Evolutionary conservation across 225 moss, liverwort and hornwort species (phyloP), one percentile per base, ranked within the genome.

Genomic region (Sphagnum contortum): DNA sequence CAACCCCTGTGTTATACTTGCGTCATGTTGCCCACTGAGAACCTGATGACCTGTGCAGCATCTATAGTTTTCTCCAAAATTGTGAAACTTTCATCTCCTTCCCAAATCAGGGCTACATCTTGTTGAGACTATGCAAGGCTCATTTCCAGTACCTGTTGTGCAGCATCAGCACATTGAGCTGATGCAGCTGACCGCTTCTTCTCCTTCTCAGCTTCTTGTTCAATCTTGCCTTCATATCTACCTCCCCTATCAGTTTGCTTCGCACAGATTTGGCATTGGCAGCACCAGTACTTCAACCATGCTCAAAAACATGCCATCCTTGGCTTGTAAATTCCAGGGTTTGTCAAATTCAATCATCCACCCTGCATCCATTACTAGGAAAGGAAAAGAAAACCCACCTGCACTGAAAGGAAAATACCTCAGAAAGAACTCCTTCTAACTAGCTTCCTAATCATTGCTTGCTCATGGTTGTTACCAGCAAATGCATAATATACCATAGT

Each of bases 211-310:
- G 80, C 89, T 62, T 77, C 72, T 68, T 71, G 64, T 60, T 79
- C 83, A 74, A 78, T 59, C 68, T 80, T 86, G 44, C 89, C 72
- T 72, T 86, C 74, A 89, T 77, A 48, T 89, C 89, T 13, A 89
- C 64, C 67, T 89, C 89, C 47, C 86, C 89, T 76, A 75, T 81
- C 3, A 86, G 83, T 55, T 86, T 89, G 67, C 86, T 74, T 77
- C 87, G 80, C 75, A 90, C 66, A 66, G 87, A 90, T 51, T 69
- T 72, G 0, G 90, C 90, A 50, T 90, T 87, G 0, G 90, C 72
- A 48, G 90, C 49, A 66, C 90, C 87, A 12, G 87, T 90, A 69
- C 90, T 90, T 12, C 82, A 78, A 90, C 90, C 90, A 90, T 82
- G 50, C 73, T 77, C 49, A 84, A 75, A 70, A 90, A 90, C 61